These are phyloP conservation scores for Sugiyamaella americana DNA, from an alignment of 805 yeast species.

Conservation along the genomic window DNA sequence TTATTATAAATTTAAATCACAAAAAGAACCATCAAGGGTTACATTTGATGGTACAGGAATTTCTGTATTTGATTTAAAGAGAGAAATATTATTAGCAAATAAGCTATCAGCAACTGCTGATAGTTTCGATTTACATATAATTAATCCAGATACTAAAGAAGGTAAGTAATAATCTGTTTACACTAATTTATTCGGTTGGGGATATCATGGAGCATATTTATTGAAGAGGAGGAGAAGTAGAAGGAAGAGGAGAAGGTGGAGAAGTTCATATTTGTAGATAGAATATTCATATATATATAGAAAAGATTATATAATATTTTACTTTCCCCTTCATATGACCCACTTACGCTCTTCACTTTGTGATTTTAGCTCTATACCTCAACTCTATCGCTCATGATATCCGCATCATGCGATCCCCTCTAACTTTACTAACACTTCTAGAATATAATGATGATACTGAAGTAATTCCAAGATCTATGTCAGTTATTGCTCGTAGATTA, in stretches of 20 bases:
- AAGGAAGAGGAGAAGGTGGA: too few species aligned
- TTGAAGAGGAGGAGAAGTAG: too few species aligned
- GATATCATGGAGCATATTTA: too few species aligned
- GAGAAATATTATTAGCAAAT: conserved; percentile 79
- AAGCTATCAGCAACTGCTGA: conserved; percentile 78
- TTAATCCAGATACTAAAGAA: conserved; percentile 62
- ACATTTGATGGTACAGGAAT: conserved; percentile 95
- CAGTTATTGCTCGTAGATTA: conserved; percentile 72
- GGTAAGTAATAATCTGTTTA: conserved; percentile 20
- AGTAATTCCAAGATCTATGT: conserved; percentile 84
- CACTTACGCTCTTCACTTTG: too few species aligned
- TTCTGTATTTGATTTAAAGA: conserved; percentile 87
- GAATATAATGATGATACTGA: conserved; percentile 85
- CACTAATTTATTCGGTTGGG: too few species aligned
- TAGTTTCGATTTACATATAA: conserved; percentile 62
- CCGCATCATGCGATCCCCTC: background rate
- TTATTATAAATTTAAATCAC: conserved; percentile 81
- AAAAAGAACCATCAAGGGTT: conserved; percentile 68
- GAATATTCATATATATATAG: too few species aligned
- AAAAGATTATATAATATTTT: too few species aligned
- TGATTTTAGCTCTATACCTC: too few species aligned
- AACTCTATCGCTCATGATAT: too few species aligned
- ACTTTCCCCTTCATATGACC: too few species aligned
- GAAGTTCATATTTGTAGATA: too few species aligned
- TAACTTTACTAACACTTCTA: conserved; percentile 12